Conservation (phyloP, 1,284 basidiomycete species). For the Sporisorium exsertum region DNA sequence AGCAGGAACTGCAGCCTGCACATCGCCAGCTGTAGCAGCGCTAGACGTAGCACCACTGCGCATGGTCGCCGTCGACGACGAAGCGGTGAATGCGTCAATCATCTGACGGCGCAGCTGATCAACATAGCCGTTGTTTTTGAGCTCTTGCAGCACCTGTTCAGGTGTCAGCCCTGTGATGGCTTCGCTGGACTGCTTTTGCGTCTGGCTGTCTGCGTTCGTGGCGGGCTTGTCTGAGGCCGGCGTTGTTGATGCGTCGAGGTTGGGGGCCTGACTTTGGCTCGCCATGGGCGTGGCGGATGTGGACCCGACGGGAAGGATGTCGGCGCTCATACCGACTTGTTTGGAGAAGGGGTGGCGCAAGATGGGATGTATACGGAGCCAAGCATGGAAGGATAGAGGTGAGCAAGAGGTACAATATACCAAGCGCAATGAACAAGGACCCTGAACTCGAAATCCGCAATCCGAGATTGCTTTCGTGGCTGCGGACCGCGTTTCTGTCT, state of each 20-base stretch:
- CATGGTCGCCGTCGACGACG: not conserved
- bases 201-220: not conserved
- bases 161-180: slow-evolving; percentile 29
- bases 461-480: slow-evolving; percentile 8
- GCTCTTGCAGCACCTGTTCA: slow-evolving; percentile 36
- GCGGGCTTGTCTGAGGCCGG: not conserved
- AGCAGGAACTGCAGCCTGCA: not conserved
- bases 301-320: not conserved
- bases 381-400: not conserved
- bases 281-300: not conserved
- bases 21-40: not conserved
- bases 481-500: not conserved
- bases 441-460: slow-evolving; percentile 11
- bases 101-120: slow-evolving; percentile 37
- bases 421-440: slow-evolving; percentile 2
- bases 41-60: not conserved
- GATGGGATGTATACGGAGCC: not conserved
- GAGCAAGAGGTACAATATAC: not conserved
- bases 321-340: slow-evolving; percentile 5
- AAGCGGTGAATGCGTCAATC: slow-evolving; percentile 25
- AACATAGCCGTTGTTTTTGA: slow-evolving; percentile 32
- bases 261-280: not conserved
- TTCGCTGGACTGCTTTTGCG: not conserved
- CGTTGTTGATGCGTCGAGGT: not conserved
- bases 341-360: not conserved